Conservation (phyloP, 2,329 filamentous ascomycete species). For the Venturia pyrina region DNA sequence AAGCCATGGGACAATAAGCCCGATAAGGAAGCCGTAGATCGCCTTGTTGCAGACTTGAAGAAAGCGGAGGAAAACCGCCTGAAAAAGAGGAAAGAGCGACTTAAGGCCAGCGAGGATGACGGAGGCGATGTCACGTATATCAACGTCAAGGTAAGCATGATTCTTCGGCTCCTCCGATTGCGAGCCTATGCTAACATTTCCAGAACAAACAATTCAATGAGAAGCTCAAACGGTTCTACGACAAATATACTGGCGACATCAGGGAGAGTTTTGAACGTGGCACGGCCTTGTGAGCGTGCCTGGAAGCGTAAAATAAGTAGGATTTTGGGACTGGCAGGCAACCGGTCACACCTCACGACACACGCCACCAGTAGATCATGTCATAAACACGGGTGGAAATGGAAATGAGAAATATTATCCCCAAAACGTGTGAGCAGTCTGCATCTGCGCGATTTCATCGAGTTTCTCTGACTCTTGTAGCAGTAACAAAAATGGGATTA, state of each 20-base stretch:
- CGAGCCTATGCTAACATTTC: not conserved
- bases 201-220: slow-evolving; percentile 98
- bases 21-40: slow-evolving; percentile 75
- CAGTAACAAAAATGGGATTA: not conserved
- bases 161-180: not conserved
- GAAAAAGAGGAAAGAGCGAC: slow-evolving; percentile 76
- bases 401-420: not conserved
- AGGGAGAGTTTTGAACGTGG: slow-evolving; percentile 95
- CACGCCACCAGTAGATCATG: not conserved
- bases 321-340: not conserved
- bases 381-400: not conserved
- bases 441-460: no score
- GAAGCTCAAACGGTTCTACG: slow-evolving; percentile 91
- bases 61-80: slow-evolving; percentile 80
- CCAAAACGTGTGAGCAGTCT: no score
- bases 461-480: no score
- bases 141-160: slow-evolving; percentile 67
- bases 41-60: slow-evolving; percentile 73
- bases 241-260: slow-evolving; percentile 97
- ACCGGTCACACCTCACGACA: not conserved
- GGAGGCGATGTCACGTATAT: slow-evolving; percentile 94
- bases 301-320: not conserved
- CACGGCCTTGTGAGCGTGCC: slow-evolving; percentile 64
- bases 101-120: slow-evolving; percentile 63
- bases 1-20: slow-evolving; percentile 79